Evolutionary conservation across 257 asterid genomes (phyloP), one percentile per base, ranked within the genome.

Genomic region (Solanum sejunctum): DNA sequence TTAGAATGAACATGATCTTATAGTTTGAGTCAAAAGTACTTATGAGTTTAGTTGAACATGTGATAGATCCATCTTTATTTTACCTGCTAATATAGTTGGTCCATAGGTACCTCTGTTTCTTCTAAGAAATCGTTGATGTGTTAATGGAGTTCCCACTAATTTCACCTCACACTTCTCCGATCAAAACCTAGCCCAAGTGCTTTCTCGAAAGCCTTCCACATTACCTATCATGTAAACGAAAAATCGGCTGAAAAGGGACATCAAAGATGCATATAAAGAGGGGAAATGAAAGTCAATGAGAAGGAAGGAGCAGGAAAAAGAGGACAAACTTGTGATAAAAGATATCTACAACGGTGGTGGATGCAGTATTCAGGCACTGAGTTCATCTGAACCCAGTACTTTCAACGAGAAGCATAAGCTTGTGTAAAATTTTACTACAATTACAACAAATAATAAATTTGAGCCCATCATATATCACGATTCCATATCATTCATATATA

Each of bases 151-250:
- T 80, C 99, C 99, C 3, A 93, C 95, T 83, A 94, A 89, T 89
- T 94, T 93, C 64, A 96, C 99, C 87, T 94, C 98, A 63, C 98
- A 96, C 79, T 91, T 96, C 5, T 89, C 93, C 97, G 94, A 47
- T 86, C 90, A 26, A 96, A 96, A 28, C 95, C 93, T 17, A 95
- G 95, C 10, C 99, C 98, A 1, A 96, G 90, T 23, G 92, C 98
- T 1, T 98, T 92, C 86, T 96, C 98, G 36, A 96, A 97, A 17
- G 97, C 99, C 88, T 88, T 93, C 98, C 98, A 96, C 95, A 96
- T 77, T 69, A 96, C 97, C 98, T 95, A 82, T 16, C 78, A 77
- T 23, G 82, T 77, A 49, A 77, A 0, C 23, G 18, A 17, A 77
- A 75, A 77, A 77, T 77, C 63, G 51, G 63, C 16, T 77, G 41